Base-by-base conservation (phyloP, 805 yeast species). In the Jamesozyma rosinii region DNA sequence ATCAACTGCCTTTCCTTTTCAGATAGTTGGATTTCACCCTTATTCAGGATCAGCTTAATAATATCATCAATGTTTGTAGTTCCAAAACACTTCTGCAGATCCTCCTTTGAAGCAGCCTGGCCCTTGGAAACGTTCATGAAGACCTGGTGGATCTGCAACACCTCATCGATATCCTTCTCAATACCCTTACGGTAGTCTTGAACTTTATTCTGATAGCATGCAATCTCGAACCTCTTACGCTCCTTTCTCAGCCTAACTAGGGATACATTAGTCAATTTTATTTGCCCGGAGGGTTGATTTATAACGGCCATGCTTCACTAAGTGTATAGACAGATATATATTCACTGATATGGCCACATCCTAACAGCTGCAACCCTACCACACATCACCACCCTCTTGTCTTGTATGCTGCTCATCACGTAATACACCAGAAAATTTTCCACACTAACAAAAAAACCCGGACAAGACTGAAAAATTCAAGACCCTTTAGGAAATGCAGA, bases 161-260 rank as follows among this genome's bases (percentile, higher is more conserved):
- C 98, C 59, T 92, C 98, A 66, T 92, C 97, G 8, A 92, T 62
- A 59, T 92, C 96, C 52, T 86, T 90, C 58, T 92, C 98, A 51
- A 56, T 45, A 37, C 60, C 63, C 41, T 55, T 51, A 35, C 97
- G 72, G 78, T 88, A 92, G 62, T 92, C 98, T 61, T 90, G 97
- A 4, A 92, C 96, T 59, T 92, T 92, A 57, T 92, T 92, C 58
- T 86, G 95, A 62, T 92, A 92, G 58, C 98, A 92, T 0, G 97
- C 97, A 37, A 92, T 75, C 64, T 92, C 98, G 54, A 88, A 92
- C 50, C 96, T 70, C 63, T 86, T 85, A 59, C 86, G 87, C 35
- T 89, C 96, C 61, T 86, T 88, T 55, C 83, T 84, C 78, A 92
- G 79, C 38, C 92, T 74, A 37, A 92, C 97, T 45, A 90, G 70